Evolutionary conservation across 2,329 filamentous ascomycete species (phyloP).

Genomic region (Cytospora chrysosperma): DNA sequence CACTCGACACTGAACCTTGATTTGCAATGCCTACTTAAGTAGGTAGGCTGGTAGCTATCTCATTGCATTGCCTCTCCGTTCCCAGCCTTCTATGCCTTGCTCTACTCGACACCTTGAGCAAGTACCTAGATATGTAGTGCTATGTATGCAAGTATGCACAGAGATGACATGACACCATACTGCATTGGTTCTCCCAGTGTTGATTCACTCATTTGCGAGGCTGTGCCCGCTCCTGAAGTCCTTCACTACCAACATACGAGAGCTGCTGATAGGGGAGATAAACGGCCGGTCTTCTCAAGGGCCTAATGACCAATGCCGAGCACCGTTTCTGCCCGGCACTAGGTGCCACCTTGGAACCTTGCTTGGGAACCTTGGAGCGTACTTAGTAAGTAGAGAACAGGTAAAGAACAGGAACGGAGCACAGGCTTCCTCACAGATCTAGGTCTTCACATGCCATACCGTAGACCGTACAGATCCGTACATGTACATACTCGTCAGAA

Average conservation of each 20-base stretch:
- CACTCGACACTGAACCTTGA: not conserved
- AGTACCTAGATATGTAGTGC: not conserved
- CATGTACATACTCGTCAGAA: not conserved
- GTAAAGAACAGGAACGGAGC: constrained; percentile 7
- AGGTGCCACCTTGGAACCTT: constrained; percentile 7
- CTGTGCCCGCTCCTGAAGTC: not conserved
- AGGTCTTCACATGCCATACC: constrained; percentile 11
- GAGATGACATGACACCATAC: not conserved
- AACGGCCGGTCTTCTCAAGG: not conserved
- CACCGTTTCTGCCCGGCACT: not conserved
- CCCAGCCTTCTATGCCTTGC: not conserved
- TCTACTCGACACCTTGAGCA: no score
- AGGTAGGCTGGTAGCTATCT: no score
- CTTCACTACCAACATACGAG: not conserved
- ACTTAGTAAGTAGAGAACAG: no score
- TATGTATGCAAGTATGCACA: not conserved
- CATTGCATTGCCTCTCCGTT: not conserved
- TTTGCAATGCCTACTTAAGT: constrained; percentile 2
- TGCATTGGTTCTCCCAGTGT: not conserved
- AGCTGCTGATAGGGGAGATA: constrained; percentile 2
- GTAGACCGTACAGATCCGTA: not conserved
- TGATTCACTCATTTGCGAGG: not conserved
- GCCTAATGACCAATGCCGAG: not conserved
- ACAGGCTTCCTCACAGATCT: constrained; percentile 9
- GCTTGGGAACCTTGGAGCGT: not conserved